These are phyloP conservation scores for Diaporthe sp. DNA, from an alignment of 2,329 filamentous ascomycete species.

Conservation along the genomic window DNA sequence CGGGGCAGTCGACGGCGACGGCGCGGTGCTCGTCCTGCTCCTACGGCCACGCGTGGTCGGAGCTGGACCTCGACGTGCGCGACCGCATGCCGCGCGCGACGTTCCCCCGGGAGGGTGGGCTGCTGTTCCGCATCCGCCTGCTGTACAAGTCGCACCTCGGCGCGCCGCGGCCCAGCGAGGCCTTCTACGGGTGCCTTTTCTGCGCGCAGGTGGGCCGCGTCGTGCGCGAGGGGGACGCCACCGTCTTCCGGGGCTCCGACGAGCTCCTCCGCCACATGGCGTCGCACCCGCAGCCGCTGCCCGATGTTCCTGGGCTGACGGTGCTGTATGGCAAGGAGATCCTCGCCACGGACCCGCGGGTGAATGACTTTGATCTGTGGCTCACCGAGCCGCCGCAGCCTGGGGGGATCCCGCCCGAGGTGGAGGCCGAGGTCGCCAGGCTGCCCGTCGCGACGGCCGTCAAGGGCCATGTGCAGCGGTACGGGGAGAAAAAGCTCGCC, in stretches of 20 bases:
- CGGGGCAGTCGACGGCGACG: conserved; percentile 10
- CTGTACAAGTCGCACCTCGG: conserved; percentile 59
- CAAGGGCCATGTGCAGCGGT: conserved; percentile 52
- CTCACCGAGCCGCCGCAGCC: conserved; percentile 49
- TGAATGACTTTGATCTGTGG: conserved; percentile 47
- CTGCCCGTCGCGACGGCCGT: conserved; percentile 52
- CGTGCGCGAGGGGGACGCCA: conserved; percentile 56
- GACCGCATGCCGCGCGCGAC: conserved; percentile 32
- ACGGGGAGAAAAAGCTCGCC: conserved; percentile 50
- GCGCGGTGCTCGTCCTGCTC: conserved; percentile 41
- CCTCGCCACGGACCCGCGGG: conserved; percentile 28
- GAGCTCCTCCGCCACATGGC: conserved; percentile 56
- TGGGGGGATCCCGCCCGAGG: conserved; percentile 46
- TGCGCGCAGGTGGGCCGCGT: conserved; percentile 53
- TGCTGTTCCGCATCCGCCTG: conserved; percentile 56
- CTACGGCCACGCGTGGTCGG: conserved; percentile 39
- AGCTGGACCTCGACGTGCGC: conserved; percentile 38
- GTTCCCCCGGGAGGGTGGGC: conserved; percentile 43
- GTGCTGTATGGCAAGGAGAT: conserved; percentile 52
- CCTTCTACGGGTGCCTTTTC: conserved; percentile 56
- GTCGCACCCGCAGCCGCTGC: conserved; percentile 56
- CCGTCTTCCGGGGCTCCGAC: conserved; percentile 54
- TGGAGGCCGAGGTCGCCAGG: conserved; percentile 14
- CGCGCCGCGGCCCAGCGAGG: conserved; percentile 48
- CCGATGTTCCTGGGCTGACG: conserved; percentile 52